phyloP scores from a whole-genome alignment of 768 basidiomycete species.

The Calvatia gigantea region DNA sequence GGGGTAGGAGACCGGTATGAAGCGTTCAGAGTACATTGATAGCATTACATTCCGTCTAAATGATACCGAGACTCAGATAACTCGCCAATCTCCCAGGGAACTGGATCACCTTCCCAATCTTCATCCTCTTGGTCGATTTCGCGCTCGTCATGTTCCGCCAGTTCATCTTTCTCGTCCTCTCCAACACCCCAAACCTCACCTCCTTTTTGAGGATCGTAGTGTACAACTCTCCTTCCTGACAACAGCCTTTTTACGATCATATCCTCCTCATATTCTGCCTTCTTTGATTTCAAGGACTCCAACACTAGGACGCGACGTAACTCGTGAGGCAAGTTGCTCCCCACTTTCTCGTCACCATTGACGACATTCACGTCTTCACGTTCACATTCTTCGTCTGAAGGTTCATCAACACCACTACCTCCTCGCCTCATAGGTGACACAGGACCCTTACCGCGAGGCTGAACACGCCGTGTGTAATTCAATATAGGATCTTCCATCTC shows the following conservation, averaged over 20 bases:
- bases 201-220: constrained; percentile 62
- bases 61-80: constrained; percentile 36
- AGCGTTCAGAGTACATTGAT: background rate
- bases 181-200: constrained; percentile 78
- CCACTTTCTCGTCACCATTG: constrained; percentile 37
- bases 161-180: constrained; percentile 31
- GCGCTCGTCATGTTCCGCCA: constrained; percentile 11
- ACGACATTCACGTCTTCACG: constrained; percentile 30
- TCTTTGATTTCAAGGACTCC: constrained; percentile 39
- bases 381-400: constrained; percentile 16
- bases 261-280: constrained; percentile 42
- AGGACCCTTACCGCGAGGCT: constrained; percentile 9
- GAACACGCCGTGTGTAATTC: constrained; percentile 16
- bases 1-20: background rate
- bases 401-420: background rate
- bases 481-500: constrained; percentile 32
- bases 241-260: constrained; percentile 57
- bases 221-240: constrained; percentile 50
- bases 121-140: constrained; percentile 44
- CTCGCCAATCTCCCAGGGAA: constrained; percentile 80
- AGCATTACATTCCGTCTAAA: constrained; percentile 1
- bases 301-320: constrained; percentile 64
- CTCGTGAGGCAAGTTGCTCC: constrained; percentile 62
- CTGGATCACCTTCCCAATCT: constrained; percentile 80
- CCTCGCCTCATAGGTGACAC: constrained; percentile 4